phyloP scores from a whole-genome alignment of 2,329 filamentous ascomycete genomes.

The Berkeleyomyces rouxiae region DNA sequence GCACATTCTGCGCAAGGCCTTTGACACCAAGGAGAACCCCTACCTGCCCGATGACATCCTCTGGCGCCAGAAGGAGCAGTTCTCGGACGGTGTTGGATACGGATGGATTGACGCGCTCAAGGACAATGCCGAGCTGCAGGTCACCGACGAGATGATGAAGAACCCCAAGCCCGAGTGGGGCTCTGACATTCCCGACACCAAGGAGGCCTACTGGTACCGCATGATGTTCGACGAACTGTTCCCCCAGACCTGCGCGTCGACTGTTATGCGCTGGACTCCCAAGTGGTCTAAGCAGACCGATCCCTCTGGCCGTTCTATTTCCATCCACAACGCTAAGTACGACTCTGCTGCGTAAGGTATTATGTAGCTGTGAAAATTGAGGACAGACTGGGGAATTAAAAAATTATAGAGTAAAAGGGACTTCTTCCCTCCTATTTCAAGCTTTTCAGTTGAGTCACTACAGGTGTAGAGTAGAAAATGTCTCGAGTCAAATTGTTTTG shows the following conservation, averaged over 20 bases:
- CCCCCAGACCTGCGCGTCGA: slow-evolving; percentile 75
- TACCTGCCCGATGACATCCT: slow-evolving; percentile 95
- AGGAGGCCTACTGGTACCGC: slow-evolving; percentile 99
- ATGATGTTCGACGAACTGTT: slow-evolving; percentile 99
- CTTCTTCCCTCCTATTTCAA: too few relatives aligned
- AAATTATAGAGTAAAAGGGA: too few relatives aligned
- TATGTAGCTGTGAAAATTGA: background rate
- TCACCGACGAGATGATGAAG: slow-evolving; percentile 96
- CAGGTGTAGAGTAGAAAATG: too few relatives aligned
- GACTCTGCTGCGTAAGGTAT: slow-evolving; percentile 23
- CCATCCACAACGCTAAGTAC: slow-evolving; percentile 62
- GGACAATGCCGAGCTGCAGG: slow-evolving; percentile 75
- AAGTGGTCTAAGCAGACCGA: slow-evolving; percentile 96
- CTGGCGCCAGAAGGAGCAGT: slow-evolving; percentile 98
- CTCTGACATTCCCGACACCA: slow-evolving; percentile 77
- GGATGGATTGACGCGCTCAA: slow-evolving; percentile 97
- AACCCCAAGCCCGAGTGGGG: slow-evolving; percentile 97
- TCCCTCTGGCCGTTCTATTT: slow-evolving; percentile 75
- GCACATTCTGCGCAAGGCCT: slow-evolving; percentile 94
- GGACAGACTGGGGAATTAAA: background rate
- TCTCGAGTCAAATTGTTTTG: too few relatives aligned
- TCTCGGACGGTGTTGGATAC: slow-evolving; percentile 95
- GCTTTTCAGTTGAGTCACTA: too few relatives aligned
- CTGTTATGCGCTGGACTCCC: slow-evolving; percentile 90
- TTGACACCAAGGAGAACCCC: slow-evolving; percentile 81